A percentile compares a stretch with the other conserved stretches of the same genome.
These are phyloP conservation scores for Pseudozyma tsukubaensis DNA, from an alignment of 1,284 basidiomycete species.

Conservation along the genomic window DNA sequence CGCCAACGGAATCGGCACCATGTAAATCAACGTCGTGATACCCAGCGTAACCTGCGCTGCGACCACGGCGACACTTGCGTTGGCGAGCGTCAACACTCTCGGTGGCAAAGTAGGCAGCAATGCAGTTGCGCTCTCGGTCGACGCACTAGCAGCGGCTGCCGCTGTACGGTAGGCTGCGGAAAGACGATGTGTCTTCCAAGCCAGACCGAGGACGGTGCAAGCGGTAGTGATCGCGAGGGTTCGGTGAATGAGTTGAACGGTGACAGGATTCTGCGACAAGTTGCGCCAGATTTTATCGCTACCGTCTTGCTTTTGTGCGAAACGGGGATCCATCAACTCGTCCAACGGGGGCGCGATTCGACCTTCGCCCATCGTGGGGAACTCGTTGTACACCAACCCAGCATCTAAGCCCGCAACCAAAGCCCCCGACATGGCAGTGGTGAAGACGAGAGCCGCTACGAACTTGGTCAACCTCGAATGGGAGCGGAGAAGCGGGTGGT, in stretches of 20 bases:
- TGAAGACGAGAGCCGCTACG: conserved; percentile 58
- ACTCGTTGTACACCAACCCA: conserved; percentile 95
- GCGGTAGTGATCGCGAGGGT: conserved; percentile 75
- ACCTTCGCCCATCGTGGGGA: conserved; percentile 93
- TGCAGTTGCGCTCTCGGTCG: conserved; percentile 44
- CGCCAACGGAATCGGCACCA: conserved; percentile 92
- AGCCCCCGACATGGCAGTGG: conserved; percentile 90
- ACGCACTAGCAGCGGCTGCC: not conserved
- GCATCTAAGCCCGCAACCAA: conserved; percentile 98
- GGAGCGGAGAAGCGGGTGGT: conserved; percentile 39
- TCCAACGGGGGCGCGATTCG: conserved; percentile 80
- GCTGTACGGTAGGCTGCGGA: conserved; percentile 8
- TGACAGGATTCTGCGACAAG: conserved; percentile 95
- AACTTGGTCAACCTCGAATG: conserved; percentile 50
- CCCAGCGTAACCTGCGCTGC: conserved; percentile 89
- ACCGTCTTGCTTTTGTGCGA: conserved; percentile 77
- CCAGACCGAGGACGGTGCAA: conserved; percentile 29
- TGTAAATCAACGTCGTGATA: conserved; percentile 89
- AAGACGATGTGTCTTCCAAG: conserved; percentile 73
- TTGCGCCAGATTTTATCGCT: conserved; percentile 79
- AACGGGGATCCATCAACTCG: conserved; percentile 77
- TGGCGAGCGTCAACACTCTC: conserved; percentile 75
- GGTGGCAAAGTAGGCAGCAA: conserved; percentile 78
- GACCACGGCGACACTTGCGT: conserved; percentile 81
- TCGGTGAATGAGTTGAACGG: conserved; percentile 96